Evolutionary conservation across 1,284 basidiomycete species (phyloP).

Genomic region (Phenoliferia sp.): DNA sequence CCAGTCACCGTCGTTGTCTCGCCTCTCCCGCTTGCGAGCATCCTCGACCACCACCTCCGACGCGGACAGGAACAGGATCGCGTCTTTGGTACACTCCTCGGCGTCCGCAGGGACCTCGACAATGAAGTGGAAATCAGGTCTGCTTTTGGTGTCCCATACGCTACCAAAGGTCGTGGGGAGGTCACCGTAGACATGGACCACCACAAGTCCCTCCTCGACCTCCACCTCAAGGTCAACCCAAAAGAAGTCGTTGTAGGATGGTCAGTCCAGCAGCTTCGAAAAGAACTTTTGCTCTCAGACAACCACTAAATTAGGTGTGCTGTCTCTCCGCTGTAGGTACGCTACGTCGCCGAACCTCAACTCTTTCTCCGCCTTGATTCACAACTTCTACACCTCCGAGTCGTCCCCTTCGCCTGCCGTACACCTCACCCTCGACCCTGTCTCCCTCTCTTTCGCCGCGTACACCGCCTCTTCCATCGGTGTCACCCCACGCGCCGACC

Average conservation of each 20-base stretch:
- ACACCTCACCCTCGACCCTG: conserved; percentile 87
- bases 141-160: conserved; percentile 80
- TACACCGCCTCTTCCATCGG: conserved; percentile 68
- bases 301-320: no score
- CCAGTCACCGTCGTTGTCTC: conserved; percentile 63
- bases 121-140: conserved; percentile 67
- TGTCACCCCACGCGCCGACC: conserved; percentile 38
- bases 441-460: conserved; percentile 72
- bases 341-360: conserved; percentile 85
- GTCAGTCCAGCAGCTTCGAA: conserved; percentile 50
- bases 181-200: conserved; percentile 95
- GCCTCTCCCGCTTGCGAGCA: conserved; percentile 89
- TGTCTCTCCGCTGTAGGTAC: conserved; percentile 67
- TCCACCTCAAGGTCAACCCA: conserved; percentile 76
- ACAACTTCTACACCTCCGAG: conserved; percentile 96
- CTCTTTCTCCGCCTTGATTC: conserved; percentile 94
- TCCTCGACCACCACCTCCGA: conserved; percentile 95
- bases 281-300: not conserved
- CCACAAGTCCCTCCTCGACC: conserved; percentile 86
- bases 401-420: conserved; percentile 83
- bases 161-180: conserved; percentile 53
- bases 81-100: conserved; percentile 94
- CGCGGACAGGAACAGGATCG: conserved; percentile 74
- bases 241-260: conserved; percentile 87
- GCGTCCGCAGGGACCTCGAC: conserved; percentile 64